Conservation (phyloP, 148 eudicot species). For the Spergularia marina region DNA sequence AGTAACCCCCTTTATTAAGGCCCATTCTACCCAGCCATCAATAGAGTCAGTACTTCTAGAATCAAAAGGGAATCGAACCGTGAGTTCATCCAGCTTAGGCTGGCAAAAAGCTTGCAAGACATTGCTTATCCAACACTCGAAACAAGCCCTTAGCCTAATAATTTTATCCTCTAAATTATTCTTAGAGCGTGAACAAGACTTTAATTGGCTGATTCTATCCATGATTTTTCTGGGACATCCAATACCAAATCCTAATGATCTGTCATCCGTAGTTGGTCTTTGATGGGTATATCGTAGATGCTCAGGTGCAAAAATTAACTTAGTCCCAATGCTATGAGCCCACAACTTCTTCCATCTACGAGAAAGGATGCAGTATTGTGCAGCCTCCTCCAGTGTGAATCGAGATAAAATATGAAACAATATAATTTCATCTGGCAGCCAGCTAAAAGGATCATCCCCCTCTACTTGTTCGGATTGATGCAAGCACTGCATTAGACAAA, state of each 20-base stretch:
- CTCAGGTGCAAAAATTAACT: slow-evolving; percentile 5
- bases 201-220: too few relatives aligned
- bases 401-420: slow-evolving; percentile 11
- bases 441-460: neutral
- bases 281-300: neutral
- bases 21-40: slow-evolving; percentile 11
- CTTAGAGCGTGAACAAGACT: too few relatives aligned
- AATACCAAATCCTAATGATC: too few relatives aligned
- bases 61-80: slow-evolving; percentile 11
- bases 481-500: too few relatives aligned
- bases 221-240: too few relatives aligned
- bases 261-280: too few relatives aligned
- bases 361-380: slow-evolving; percentile 3
- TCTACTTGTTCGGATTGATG: too few relatives aligned
- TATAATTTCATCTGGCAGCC: slow-evolving; percentile 2
- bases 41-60: neutral
- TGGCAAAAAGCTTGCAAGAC: neutral
- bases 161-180: too few relatives aligned
- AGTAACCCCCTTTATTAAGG: slow-evolving; percentile 12
- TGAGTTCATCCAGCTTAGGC: slow-evolving; percentile 15
- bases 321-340: neutral
- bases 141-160: neutral
- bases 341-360: slow-evolving; percentile 12
- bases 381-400: slow-evolving; percentile 5
- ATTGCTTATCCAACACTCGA: neutral